Conservation (phyloP, 441 rosid genomes). For the Sinapis alba region DNA sequence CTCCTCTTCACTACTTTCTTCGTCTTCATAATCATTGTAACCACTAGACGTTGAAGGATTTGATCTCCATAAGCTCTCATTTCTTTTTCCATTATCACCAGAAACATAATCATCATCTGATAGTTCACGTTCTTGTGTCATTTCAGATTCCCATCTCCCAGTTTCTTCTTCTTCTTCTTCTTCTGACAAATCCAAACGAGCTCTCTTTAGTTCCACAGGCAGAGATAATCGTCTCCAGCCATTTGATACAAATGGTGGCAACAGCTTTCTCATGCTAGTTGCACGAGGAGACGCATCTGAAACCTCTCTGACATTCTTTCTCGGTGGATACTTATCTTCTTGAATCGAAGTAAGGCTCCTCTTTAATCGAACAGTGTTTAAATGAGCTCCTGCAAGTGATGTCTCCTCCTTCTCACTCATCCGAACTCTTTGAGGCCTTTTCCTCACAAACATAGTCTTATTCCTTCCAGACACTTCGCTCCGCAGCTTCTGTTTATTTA, state of each 20-base stretch:
- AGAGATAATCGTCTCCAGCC: slow-evolving; percentile 36
- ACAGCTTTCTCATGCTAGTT: slow-evolving; percentile 40
- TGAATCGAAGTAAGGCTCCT: slow-evolving; percentile 39
- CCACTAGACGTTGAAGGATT: slow-evolving; percentile 36
- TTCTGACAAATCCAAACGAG: not conserved
- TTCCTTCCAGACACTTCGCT: slow-evolving; percentile 36
- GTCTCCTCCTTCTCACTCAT: slow-evolving; percentile 38
- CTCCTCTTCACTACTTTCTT: slow-evolving; percentile 38
- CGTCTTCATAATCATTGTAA: slow-evolving; percentile 31
- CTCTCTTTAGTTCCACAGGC: slow-evolving; percentile 42
- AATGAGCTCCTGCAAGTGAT: slow-evolving; percentile 26
- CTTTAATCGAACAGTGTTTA: not conserved
- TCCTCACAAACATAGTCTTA: slow-evolving; percentile 50
- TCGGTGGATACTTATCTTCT: slow-evolving; percentile 37
- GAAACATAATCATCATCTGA: slow-evolving; percentile 34
- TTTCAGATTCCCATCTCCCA: slow-evolving; percentile 41
- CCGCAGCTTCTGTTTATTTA: slow-evolving; percentile 42
- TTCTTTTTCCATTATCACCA: slow-evolving; percentile 41
- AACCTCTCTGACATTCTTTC: slow-evolving; percentile 36
- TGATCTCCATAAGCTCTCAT: slow-evolving; percentile 39
- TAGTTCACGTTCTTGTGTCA: slow-evolving; percentile 42
- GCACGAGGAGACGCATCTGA: slow-evolving; percentile 38
- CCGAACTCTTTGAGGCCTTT: slow-evolving; percentile 46
- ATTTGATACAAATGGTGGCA: slow-evolving; percentile 34
- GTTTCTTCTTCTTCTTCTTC: slow-evolving; percentile 46